Evolutionary conservation across 1,139 yeast genomes (phyloP).

Genomic region (Nematodospora anomalae): DNA sequence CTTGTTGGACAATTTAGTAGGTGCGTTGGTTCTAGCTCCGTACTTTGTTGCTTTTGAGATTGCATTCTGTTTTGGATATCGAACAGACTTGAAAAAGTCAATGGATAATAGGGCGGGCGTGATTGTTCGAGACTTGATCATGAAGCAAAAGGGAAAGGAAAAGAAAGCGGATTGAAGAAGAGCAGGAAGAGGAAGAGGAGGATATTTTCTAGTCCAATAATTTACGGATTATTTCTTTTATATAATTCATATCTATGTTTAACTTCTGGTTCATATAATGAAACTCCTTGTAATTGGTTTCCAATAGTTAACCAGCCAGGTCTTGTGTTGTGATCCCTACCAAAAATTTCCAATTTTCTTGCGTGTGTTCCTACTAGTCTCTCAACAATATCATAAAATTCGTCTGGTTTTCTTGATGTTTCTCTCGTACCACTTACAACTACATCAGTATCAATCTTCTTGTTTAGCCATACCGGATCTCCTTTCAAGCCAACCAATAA

Average conservation of each 20-base stretch:
- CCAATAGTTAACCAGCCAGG: conserved; percentile 95
- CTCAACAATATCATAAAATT: conserved; percentile 81
- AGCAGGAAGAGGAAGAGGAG: conserved; percentile 1
- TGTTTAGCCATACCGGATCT: conserved; percentile 68
- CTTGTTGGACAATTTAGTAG: conserved; percentile 73
- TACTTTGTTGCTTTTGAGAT: conserved; percentile 82
- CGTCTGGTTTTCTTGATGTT: conserved; percentile 90
- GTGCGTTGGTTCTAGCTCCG: conserved; percentile 89
- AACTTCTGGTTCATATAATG: conserved; percentile 61
- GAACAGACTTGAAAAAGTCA: conserved; percentile 50
- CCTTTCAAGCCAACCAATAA: conserved; percentile 84
- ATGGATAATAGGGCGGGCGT: conserved; percentile 56
- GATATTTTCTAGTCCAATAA: neutral
- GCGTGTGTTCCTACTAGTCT: conserved; percentile 75
- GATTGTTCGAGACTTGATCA: conserved; percentile 25
- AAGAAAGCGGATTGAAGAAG: conserved; percentile 1
- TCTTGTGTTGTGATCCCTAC: conserved; percentile 79
- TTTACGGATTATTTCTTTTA: conserved; percentile 8
- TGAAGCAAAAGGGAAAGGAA: conserved; percentile 14
- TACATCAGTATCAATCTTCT: conserved; percentile 67
- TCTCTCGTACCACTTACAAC: conserved; percentile 84
- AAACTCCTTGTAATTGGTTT: conserved; percentile 66
- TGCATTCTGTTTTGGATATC: conserved; percentile 64
- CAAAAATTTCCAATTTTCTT: conserved; percentile 84
- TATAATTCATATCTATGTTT: conserved; percentile 32